Evolutionary conservation across 306 rosid species (phyloP).

Genomic region (Arachis stenosperma): DNA sequence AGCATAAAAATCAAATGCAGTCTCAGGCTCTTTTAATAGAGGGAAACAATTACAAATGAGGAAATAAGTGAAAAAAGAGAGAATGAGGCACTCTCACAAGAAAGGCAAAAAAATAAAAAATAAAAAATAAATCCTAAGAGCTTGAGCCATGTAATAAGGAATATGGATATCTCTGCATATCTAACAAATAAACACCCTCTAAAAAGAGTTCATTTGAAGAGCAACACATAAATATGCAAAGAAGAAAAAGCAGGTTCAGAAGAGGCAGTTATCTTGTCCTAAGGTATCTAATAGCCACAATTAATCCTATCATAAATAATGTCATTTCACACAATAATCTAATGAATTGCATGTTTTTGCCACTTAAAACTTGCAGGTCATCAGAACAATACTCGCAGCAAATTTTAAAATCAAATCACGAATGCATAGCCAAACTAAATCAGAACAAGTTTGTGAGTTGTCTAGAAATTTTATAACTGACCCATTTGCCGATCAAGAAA

Average conservation of each 20-base stretch:
- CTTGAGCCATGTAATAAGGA: no score
- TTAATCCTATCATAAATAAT: not conserved
- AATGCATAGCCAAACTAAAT: slow-evolving; percentile 5
- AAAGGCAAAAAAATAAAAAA: no score
- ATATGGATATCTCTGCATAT: not conserved
- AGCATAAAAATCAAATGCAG: slow-evolving; percentile 25
- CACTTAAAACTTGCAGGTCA: slow-evolving; percentile 11
- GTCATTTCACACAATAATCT: not conserved
- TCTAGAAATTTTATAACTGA: not conserved
- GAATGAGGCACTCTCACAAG: not conserved
- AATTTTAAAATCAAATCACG: slow-evolving; percentile 3
- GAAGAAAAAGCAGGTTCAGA: slow-evolving; percentile 24
- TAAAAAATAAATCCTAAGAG: no score
- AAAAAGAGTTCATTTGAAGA: not conserved
- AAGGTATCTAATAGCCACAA: slow-evolving; percentile 9
- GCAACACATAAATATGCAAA: not conserved
- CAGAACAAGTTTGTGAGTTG: not conserved
- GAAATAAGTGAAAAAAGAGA: not conserved
- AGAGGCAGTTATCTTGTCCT: slow-evolving; percentile 9
- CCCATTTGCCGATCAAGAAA: slow-evolving; percentile 21
- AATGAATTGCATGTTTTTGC: not conserved
- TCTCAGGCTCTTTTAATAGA: slow-evolving; percentile 5
- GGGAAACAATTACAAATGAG: not conserved
- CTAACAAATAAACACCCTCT: not conserved
- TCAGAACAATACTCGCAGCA: slow-evolving; percentile 2